These are phyloP conservation scores for Liquidambar formosana DNA, from an alignment of 164 flowering plant genomes.

Conservation along the genomic window DNA sequence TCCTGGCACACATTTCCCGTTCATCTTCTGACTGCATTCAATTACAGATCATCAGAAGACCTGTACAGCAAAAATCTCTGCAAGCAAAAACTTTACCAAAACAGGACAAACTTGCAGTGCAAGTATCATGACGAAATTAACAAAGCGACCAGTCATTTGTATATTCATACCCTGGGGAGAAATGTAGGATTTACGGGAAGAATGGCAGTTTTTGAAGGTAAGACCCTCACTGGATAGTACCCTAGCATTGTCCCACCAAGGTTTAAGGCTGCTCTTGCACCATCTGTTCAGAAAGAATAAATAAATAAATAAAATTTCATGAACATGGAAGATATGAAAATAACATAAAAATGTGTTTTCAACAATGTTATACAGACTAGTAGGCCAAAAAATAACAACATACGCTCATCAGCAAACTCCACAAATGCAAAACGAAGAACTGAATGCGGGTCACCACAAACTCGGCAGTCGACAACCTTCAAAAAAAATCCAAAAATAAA, in stretches of 20 bases:
- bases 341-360: background rate
- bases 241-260: slow-evolving; percentile 55
- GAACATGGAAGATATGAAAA: background rate
- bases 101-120: background rate
- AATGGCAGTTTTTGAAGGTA: slow-evolving; percentile 57
- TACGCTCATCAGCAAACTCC: slow-evolving; percentile 52
- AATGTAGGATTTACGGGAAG: slow-evolving; percentile 54
- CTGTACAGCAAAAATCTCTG: background rate
- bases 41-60: background rate
- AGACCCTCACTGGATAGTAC: slow-evolving; percentile 45
- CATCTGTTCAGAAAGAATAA: slow-evolving; percentile 34
- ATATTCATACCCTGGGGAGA: slow-evolving; percentile 46
- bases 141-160: background rate
- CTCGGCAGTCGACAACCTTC: slow-evolving; percentile 47
- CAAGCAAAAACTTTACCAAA: background rate
- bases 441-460: slow-evolving; percentile 50
- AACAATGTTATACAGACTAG: background rate
- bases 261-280: slow-evolving; percentile 43
- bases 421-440: slow-evolving; percentile 51
- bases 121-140: background rate
- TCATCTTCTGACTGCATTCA: slow-evolving; percentile 48
- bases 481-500: slow-evolving; percentile 4
- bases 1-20: slow-evolving; percentile 54
- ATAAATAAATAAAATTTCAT: no score
- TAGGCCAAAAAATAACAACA: slow-evolving; percentile 10